phyloP scores from a whole-genome alignment of 257 asterid species.

The Datura wrightii region DNA sequence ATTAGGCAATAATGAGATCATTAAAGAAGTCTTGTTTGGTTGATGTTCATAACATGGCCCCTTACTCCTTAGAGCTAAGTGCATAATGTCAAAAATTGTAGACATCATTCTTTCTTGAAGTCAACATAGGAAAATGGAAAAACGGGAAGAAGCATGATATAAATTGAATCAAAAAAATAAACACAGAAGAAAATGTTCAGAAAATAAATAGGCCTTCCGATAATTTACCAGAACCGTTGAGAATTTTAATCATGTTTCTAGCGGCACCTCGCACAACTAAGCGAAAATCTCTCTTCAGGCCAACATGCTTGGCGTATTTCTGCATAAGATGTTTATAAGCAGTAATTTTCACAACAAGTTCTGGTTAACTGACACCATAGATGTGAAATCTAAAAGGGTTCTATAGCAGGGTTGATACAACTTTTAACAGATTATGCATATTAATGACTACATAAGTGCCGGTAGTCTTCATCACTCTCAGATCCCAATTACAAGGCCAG shows the following conservation, averaged over 20 bases:
- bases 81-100: neutral
- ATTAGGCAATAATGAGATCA: slow-evolving; percentile 1
- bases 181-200: neutral
- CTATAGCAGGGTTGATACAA: neutral
- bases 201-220: slow-evolving; percentile 24
- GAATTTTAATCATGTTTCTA: slow-evolving; percentile 87
- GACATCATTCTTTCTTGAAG: slow-evolving; percentile 18
- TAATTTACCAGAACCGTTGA: slow-evolving; percentile 84
- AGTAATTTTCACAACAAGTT: neutral
- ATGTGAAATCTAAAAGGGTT: neutral
- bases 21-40: neutral
- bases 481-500: slow-evolving; percentile 4
- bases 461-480: slow-evolving; percentile 17
- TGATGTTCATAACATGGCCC: slow-evolving; percentile 18
- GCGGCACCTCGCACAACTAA: slow-evolving; percentile 98
- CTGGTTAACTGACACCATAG: slow-evolving; percentile 12
- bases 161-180: slow-evolving; percentile 1
- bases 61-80: slow-evolving; percentile 19
- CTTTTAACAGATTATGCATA: slow-evolving; percentile 7
- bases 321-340: slow-evolving; percentile 42
- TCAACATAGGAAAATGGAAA: slow-evolving; percentile 20
- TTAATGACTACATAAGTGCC: neutral
- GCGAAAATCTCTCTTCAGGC: slow-evolving; percentile 94
- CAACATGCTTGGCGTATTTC: slow-evolving; percentile 94
- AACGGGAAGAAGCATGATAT: slow-evolving; percentile 9